Percentiles rank a stretch among this genome's conserved stretches.
Evolutionary conservation across 768 basidiomycete species (phyloP).

Genomic region (Macrolepiota albuminosa): DNA sequence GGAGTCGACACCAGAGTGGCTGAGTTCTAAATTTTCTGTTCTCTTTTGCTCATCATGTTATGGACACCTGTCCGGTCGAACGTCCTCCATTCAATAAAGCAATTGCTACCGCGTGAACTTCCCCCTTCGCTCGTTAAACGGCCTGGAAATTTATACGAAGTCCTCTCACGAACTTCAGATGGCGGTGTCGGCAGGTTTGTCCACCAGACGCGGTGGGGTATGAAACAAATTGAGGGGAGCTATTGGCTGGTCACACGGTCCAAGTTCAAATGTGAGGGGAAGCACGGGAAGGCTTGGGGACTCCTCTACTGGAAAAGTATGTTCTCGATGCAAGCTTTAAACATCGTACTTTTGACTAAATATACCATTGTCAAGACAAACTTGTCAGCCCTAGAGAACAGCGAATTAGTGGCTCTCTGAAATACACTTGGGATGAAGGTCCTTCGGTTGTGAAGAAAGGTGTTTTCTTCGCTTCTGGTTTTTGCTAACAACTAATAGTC

Average conservation of each 20-base stretch:
- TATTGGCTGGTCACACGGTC: conserved; percentile 77
- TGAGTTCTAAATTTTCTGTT: conserved; percentile 23
- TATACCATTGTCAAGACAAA: conserved; percentile 46
- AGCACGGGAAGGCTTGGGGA: conserved; percentile 83
- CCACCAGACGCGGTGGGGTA: conserved; percentile 69
- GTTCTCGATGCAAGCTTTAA: conserved; percentile 18
- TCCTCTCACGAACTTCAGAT: conserved; percentile 62
- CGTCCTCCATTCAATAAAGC: conserved; percentile 40
- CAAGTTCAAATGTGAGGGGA: conserved; percentile 66
- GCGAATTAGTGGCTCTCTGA: conserved; percentile 65
- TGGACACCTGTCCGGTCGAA: conserved; percentile 27
- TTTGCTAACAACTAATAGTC: background rate
- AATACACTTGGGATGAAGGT: conserved; percentile 70
- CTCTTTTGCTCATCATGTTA: conserved; percentile 27
- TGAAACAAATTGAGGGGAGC: conserved; percentile 59
- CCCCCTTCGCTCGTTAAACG: conserved; percentile 54
- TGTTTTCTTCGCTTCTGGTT: background rate
- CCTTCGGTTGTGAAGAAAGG: conserved; percentile 30
- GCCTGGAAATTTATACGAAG: conserved; percentile 67
- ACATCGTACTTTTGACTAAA: conserved; percentile 1
- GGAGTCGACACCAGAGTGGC: conserved; percentile 5
- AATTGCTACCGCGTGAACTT: conserved; percentile 51
- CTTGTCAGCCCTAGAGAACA: conserved; percentile 56
- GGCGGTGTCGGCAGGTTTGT: conserved; percentile 67
- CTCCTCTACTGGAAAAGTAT: conserved; percentile 73